These are phyloP conservation scores for Beta vulgaris DNA, from an alignment of 148 eudicot species.

Conservation along the genomic window DNA sequence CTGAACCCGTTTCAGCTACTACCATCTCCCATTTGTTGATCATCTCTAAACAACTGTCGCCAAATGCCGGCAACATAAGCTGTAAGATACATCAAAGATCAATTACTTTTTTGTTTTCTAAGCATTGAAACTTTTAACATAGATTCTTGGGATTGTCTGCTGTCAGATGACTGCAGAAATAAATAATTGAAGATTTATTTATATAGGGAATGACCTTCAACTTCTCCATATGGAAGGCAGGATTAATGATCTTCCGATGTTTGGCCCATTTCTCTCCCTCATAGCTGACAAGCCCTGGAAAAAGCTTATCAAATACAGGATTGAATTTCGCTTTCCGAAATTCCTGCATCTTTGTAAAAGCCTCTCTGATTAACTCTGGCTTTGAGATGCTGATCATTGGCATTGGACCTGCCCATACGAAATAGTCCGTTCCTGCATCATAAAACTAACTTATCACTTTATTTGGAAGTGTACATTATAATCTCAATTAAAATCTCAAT, in stretches of 20 bases:
- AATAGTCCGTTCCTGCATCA: conserved; percentile 21
- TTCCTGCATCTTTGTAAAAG: conserved; percentile 7
- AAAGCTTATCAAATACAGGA: conserved; percentile 13
- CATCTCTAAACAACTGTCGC: conserved; percentile 25
- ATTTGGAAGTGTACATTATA: no score
- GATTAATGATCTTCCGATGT: conserved; percentile 25
- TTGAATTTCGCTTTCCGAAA: background rate
- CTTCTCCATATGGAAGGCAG: conserved; percentile 25
- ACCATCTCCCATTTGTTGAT: conserved; percentile 27
- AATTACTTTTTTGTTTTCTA: no score
- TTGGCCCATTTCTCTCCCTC: conserved; percentile 25
- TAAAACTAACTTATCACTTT: background rate
- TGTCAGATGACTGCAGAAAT: no score
- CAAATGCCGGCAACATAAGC: conserved; percentile 32
- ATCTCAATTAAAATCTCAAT: no score
- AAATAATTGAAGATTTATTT: no score
- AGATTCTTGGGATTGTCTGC: no score
- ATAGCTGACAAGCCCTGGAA: conserved; percentile 6
- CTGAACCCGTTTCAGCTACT: conserved; percentile 15
- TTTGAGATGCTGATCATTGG: conserved; percentile 15
- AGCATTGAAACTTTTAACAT: no score
- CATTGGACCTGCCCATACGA: conserved; percentile 21
- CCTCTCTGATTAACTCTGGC: conserved; percentile 21
- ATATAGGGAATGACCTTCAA: conserved; percentile 19
- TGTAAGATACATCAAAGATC: background rate